These are phyloP conservation scores for Litsea cubeba DNA, from an alignment of 164 flowering plant species.

Conservation along the genomic window DNA sequence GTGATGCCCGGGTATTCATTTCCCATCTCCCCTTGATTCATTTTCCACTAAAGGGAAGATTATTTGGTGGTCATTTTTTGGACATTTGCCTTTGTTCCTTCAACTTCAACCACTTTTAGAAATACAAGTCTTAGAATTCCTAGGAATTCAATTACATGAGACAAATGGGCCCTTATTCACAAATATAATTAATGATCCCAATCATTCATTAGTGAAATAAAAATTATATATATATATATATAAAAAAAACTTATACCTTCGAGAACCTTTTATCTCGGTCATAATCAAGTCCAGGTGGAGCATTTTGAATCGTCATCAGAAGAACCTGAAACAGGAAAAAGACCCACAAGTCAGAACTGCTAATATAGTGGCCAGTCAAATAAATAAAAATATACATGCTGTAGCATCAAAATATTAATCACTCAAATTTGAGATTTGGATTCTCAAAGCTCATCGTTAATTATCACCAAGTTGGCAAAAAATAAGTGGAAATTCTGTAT, in stretches of 20 bases:
- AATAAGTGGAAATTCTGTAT: no score
- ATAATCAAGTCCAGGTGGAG: slow-evolving; percentile 79
- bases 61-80: no score
- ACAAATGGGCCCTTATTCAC: no score
- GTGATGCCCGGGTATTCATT: no score
- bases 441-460: background rate
- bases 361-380: background rate
- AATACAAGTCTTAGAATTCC: no score
- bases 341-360: slow-evolving; percentile 1
- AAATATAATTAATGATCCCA: background rate
- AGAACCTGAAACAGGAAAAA: slow-evolving; percentile 29
- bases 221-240: no score
- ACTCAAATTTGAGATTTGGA: background rate
- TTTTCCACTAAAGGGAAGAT: no score
- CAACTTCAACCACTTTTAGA: no score
- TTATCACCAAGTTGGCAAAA: background rate
- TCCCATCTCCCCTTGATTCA: no score
- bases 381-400: background rate
- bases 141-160: no score
- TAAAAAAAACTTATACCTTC: slow-evolving; percentile 41
- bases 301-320: slow-evolving; percentile 46
- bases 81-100: no score
- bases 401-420: background rate
- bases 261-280: slow-evolving; percentile 96
- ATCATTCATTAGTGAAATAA: background rate